Evolutionary conservation across 257 asterid species (phyloP), one percentile per base, ranked within the genome.

Genomic region (Penstemon eatonii): DNA sequence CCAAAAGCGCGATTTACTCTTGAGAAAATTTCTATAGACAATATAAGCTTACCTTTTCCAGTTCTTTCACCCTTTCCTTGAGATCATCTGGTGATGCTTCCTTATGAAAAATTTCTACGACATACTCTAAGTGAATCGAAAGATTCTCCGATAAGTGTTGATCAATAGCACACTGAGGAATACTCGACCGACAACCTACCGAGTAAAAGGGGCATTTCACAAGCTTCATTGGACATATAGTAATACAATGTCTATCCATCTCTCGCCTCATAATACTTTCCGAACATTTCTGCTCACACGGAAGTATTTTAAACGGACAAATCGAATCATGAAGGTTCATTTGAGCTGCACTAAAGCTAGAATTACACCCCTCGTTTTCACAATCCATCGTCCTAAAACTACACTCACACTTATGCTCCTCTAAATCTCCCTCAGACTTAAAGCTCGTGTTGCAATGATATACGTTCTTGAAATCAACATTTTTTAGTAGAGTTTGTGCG

Each of bases 171-270:
- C 83, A 70, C 60, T 82, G 85, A 7, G 90, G 90, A 75, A 86
- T 51, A 8, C 80, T 68, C 62, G 81, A 68, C 6, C 61, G 78
- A 62, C 96, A 88, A 68, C 96, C 96, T 6, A 82, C 81, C 3
- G 85, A 76, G 70, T 75, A 75, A 65, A 88, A 88, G 49, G 90
- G 86, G 64, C 96, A 88, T 58, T 84, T 88, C 58, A 79, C 83
- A 63, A 88, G 92, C 80, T 86, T 88, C 95, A 88, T 86, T 65
- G 87, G 83, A 69, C 96, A 88, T 33, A 76, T 66, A 52, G 96
- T 88, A 60, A 86, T 82, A 63, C 96, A 88, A 60, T 88, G 96
- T 72, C 90, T 62, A 72, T 88, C 96, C 92, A 88, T 88, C 36
- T 84, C 89, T 6, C 90, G 90, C 82, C 92, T 82, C 89, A 86